Base-by-base conservation (phyloP, 805 yeast species). In the Tetrapisispora taiwanensis region DNA sequence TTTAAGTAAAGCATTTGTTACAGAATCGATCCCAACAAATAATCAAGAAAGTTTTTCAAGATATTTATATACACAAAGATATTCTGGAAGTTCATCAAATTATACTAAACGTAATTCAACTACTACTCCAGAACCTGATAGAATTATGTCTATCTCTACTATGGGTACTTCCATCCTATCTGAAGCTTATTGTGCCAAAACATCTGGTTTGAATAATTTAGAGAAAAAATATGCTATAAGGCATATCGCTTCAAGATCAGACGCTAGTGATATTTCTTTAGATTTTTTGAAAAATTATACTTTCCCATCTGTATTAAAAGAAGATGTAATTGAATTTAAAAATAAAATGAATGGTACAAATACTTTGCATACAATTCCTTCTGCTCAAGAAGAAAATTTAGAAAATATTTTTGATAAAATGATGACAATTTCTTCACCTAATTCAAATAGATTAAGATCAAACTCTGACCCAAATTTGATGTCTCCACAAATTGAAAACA, bases 231-330 rank as follows among this genome's bases (percentile, higher is more conserved):
- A 42, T 26, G 37, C 32, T 13, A 15, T 15, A 3, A 36, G n/a
- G 9, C 41, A 36, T 15, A 49, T 47, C 34, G 46, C 49, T 24
- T 32, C 49, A 1, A 47, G 30, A 15, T 42, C 44, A 18, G 35
- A 40, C 12, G 34, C 42, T 7, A 50, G 55, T 43, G 53, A 52
- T 9, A 36, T 52, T 3, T 54, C 61, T 2, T 47, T 58, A 8
- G 59, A 59, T 10, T 60, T 56, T 27, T 36, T 53, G 15, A 52
- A 46, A 38, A 53, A 57, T 45, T 61, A 61, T 45, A 48, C 48
- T 22, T 61, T 61, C 46, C 66, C 66, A 19, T 58, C 66, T 13
- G 47, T 60, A 4, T 38, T 59, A 22, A 63, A 58, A 34, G 53
- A 52, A 22, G 45, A 42, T 12, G 20, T 28, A 14, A 13, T 10